phyloP scores from a whole-genome alignment of 1,139 yeast genomes.

The Sugiyamaella paludigena region DNA sequence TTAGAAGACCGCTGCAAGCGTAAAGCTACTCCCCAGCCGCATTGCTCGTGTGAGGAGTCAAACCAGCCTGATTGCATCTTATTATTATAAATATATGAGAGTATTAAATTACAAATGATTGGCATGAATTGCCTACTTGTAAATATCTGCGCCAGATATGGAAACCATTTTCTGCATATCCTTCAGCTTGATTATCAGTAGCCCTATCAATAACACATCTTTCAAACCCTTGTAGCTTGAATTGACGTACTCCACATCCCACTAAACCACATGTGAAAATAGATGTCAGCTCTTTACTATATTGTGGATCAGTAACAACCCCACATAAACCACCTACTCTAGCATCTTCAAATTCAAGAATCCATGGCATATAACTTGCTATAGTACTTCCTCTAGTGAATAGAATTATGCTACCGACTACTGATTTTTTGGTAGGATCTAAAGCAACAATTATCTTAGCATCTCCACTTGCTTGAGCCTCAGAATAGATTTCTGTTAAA shows the following conservation, averaged over 20 bases:
- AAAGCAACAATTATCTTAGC: slow-evolving; percentile 53
- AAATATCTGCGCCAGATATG: slow-evolving; percentile 29
- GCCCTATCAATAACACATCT: slow-evolving; percentile 36
- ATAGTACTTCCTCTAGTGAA: slow-evolving; percentile 51
- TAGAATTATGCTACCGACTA: slow-evolving; percentile 55
- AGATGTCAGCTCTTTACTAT: slow-evolving; percentile 29
- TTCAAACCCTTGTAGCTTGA: slow-evolving; percentile 40
- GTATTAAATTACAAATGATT: slow-evolving; percentile 12
- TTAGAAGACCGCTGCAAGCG: too few relatives aligned
- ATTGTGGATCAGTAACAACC: slow-evolving; percentile 55
- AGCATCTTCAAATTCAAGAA: slow-evolving; percentile 36
- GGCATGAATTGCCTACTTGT: slow-evolving; percentile 19
- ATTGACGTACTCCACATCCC: slow-evolving; percentile 57
- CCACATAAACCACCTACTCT: slow-evolving; percentile 57
- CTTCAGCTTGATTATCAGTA: slow-evolving; percentile 32
- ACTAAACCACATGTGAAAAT: slow-evolving; percentile 44
- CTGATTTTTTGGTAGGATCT: slow-evolving; percentile 53
- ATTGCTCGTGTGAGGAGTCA: too few relatives aligned
- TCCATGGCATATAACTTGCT: slow-evolving; percentile 54
- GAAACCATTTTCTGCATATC: slow-evolving; percentile 31
- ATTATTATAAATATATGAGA: not conserved
- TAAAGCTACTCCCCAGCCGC: too few relatives aligned
- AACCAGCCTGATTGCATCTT: too few relatives aligned
- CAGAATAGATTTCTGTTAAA: slow-evolving; percentile 33
- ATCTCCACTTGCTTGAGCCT: slow-evolving; percentile 27